phyloP scores from a whole-genome alignment of 2,329 filamentous ascomycete species.

The Mollisia scopiformis region DNA sequence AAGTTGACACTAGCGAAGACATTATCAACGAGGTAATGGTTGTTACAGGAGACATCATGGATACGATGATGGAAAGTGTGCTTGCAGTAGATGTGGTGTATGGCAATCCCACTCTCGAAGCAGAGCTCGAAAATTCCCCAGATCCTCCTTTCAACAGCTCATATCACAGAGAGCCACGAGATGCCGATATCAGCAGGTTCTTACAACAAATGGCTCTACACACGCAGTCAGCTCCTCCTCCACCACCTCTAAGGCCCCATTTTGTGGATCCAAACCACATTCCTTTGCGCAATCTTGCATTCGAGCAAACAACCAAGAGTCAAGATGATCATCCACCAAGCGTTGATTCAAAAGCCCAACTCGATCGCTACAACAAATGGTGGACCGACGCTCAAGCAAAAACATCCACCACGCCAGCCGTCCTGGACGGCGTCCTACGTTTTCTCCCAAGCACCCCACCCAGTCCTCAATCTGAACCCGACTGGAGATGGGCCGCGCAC shows the following conservation, averaged over 20 bases:
- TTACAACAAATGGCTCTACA: neutral
- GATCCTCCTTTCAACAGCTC: neutral
- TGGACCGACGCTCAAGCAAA: neutral
- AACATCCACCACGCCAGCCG: neutral
- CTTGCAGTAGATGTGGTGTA: too few species aligned
- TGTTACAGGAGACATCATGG: too few species aligned
- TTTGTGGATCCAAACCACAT: too few species aligned
- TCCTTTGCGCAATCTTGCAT: too few species aligned
- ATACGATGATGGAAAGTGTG: too few species aligned
- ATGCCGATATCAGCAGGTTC: neutral
- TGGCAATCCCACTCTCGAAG: too few species aligned
- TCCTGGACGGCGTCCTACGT: too few species aligned
- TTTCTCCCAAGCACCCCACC: too few species aligned
- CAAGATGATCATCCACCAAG: neutral
- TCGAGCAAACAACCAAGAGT: neutral
- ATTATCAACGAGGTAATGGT: too few species aligned
- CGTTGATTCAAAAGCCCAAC: slow-evolving; percentile 3
- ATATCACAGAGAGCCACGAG: neutral
- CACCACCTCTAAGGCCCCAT: too few species aligned
- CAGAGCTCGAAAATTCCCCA: neutral
- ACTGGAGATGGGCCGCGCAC: slow-evolving; percentile 2
- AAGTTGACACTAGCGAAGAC: too few species aligned
- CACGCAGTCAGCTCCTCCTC: too few species aligned
- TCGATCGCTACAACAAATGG: slow-evolving; percentile 11
- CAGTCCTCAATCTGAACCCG: neutral